phyloP scores from a whole-genome alignment of 805 yeast species.

The Teunomyces aglyptinius region DNA sequence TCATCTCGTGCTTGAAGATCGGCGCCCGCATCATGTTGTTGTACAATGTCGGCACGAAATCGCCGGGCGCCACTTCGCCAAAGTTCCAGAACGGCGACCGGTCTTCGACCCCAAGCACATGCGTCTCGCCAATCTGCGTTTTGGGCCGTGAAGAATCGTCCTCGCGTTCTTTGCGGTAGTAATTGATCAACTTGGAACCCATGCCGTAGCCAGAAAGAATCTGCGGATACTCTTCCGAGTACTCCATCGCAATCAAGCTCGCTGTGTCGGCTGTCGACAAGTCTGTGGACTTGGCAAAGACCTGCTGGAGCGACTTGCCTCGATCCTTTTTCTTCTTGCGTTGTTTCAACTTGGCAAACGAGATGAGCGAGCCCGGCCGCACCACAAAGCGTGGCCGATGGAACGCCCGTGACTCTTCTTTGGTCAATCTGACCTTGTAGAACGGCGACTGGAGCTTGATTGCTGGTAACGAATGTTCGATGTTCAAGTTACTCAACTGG shows the following conservation, averaged over 20 bases:
- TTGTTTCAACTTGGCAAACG: slow-evolving; percentile 68
- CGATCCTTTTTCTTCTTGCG: slow-evolving; percentile 88
- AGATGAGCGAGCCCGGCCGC: slow-evolving; percentile 74
- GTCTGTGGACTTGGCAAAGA: slow-evolving; percentile 70
- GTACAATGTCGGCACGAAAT: slow-evolving; percentile 88
- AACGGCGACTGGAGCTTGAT: slow-evolving; percentile 83
- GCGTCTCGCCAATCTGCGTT: slow-evolving; percentile 87
- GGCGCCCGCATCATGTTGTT: slow-evolving; percentile 93
- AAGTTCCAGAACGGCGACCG: slow-evolving; percentile 98
- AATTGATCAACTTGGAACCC: slow-evolving; percentile 92
- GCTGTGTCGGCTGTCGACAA: slow-evolving; percentile 83
- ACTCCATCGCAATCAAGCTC: slow-evolving; percentile 75
- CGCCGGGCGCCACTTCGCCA: slow-evolving; percentile 94
- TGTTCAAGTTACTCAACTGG: slow-evolving; percentile 83
- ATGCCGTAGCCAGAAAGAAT: slow-evolving; percentile 88
- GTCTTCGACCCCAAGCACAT: slow-evolving; percentile 93
- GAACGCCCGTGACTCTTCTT: slow-evolving; percentile 67
- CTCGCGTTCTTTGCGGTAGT: slow-evolving; percentile 78
- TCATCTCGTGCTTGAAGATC: slow-evolving; percentile 78
- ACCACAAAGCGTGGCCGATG: slow-evolving; percentile 77
- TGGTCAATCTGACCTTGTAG: slow-evolving; percentile 73
- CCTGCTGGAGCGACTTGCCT: slow-evolving; percentile 75
- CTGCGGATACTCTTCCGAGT: slow-evolving; percentile 84
- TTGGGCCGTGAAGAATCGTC: slow-evolving; percentile 88
- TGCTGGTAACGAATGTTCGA: slow-evolving; percentile 92